These are phyloP conservation scores for Vitis hybrid DNA, from an alignment of 177 flowering plant species.

Conservation along the genomic window DNA sequence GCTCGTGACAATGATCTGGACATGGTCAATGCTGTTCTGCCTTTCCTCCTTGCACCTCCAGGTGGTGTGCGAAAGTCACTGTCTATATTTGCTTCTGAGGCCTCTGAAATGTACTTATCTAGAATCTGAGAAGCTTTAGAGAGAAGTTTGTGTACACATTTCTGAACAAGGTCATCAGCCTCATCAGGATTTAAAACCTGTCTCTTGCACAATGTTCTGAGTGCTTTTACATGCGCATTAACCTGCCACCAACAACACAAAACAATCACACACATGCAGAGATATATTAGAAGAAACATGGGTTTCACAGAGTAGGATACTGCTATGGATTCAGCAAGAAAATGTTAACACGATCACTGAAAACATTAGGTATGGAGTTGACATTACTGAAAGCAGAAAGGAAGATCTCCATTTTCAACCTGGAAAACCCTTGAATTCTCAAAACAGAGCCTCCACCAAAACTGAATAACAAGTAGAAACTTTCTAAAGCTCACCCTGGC, in stretches of 20 bases:
- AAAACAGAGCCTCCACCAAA: no score
- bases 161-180: constrained; percentile 65
- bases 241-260: constrained; percentile 48
- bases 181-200: constrained; percentile 62
- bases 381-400: no score
- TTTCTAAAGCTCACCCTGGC: no score
- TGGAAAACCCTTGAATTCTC: no score
- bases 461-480: no score
- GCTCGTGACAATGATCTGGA: constrained; percentile 39
- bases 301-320: not conserved
- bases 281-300: not conserved
- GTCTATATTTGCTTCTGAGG: constrained; percentile 35
- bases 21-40: constrained; percentile 28
- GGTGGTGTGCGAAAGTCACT: constrained; percentile 61
- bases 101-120: constrained; percentile 49
- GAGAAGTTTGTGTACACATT: constrained; percentile 67
- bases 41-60: constrained; percentile 29
- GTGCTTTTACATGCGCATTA: constrained; percentile 91
- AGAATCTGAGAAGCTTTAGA: constrained; percentile 62
- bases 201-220: constrained; percentile 76
- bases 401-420: no score
- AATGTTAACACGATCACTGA: no score
- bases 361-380: no score
- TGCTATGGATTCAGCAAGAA: no score
- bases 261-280: not conserved